phyloP scores from a whole-genome alignment of 2,329 filamentous ascomycete species.

The Rutstroemia sp. region DNA sequence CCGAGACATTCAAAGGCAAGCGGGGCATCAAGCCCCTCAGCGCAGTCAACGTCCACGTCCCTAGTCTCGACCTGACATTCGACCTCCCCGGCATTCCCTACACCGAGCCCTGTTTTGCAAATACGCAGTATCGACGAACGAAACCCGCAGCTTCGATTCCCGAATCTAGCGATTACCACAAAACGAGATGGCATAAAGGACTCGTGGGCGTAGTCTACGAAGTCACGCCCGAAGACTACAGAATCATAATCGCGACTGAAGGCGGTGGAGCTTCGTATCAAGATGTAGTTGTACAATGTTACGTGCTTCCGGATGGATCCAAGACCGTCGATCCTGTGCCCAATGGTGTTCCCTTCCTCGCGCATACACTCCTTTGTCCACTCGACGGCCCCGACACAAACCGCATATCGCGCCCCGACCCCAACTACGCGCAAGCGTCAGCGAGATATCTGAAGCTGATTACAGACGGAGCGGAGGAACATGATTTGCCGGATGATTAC shows the following conservation, averaged over 20 bases:
- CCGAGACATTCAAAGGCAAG: constrained; percentile 68
- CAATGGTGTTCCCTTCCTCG: constrained; percentile 60
- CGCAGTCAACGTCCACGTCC: constrained; percentile 73
- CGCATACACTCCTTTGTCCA: constrained; percentile 71
- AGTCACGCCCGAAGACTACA: constrained; percentile 75
- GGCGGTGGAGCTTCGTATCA: constrained; percentile 80
- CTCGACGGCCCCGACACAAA: constrained; percentile 1
- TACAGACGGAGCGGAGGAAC: constrained; percentile 69
- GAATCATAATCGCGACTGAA: constrained; percentile 82
- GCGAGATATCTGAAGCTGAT: constrained; percentile 77
- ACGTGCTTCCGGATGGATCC: constrained; percentile 52
- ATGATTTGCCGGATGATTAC: constrained; percentile 73
- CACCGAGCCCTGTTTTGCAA: constrained; percentile 85
- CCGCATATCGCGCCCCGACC: constrained; percentile 46
- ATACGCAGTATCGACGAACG: constrained; percentile 52
- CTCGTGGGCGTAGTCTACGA: constrained; percentile 94
- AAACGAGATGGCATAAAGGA: constrained; percentile 67
- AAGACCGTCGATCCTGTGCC: constrained; percentile 58
- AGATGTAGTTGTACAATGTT: constrained; percentile 74
- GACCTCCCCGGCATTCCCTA: constrained; percentile 83
- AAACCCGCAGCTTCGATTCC: constrained; percentile 23
- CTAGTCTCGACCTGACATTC: constrained; percentile 71
- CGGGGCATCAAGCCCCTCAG: constrained; percentile 78
- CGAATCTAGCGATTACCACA: constrained; percentile 36
- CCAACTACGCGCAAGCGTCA: constrained; percentile 74